phyloP scores from a whole-genome alignment of 805 yeast genomes.

The Lachancea dasiensis region DNA sequence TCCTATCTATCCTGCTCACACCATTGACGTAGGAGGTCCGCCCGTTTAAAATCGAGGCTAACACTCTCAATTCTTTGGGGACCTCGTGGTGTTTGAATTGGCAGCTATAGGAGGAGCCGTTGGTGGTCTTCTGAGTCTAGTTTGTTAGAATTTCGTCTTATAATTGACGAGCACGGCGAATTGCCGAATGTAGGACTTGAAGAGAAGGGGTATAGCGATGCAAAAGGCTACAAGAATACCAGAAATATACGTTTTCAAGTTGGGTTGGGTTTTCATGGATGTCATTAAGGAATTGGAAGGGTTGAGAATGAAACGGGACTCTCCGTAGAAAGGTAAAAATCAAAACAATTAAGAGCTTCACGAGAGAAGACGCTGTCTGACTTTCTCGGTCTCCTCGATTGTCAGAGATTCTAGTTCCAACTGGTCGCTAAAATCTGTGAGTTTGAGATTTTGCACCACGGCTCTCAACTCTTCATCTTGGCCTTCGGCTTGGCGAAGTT shows the following conservation, averaged over 20 bases:
- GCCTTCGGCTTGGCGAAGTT: slow-evolving; percentile 17
- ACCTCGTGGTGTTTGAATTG: no score
- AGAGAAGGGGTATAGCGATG: background rate
- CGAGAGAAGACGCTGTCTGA: slow-evolving; percentile 14
- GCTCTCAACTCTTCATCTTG: slow-evolving; percentile 3
- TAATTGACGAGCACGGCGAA: background rate
- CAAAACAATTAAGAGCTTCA: no score
- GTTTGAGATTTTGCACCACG: slow-evolving; percentile 15
- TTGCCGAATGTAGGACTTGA: background rate
- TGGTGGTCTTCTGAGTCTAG: no score
- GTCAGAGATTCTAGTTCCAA: slow-evolving; percentile 27
- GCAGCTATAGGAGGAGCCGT: no score
- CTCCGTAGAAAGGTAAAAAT: no score
- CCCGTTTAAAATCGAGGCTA: no score
- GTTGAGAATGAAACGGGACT: background rate
- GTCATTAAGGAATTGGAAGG: slow-evolving; percentile 1
- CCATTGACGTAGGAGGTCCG: no score
- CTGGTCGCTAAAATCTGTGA: slow-evolving; percentile 26
- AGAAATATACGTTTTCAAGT: no score
- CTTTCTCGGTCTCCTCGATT: slow-evolving; percentile 23
- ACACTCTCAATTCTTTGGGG: no score
- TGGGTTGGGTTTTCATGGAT: slow-evolving; percentile 5
- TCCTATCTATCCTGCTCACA: no score
- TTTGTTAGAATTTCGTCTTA: no score
- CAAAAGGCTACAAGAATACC: background rate